Base-by-base conservation (phyloP, 495 filamentous ascomycete genomes). In the Annulohypoxylon stygium region DNA sequence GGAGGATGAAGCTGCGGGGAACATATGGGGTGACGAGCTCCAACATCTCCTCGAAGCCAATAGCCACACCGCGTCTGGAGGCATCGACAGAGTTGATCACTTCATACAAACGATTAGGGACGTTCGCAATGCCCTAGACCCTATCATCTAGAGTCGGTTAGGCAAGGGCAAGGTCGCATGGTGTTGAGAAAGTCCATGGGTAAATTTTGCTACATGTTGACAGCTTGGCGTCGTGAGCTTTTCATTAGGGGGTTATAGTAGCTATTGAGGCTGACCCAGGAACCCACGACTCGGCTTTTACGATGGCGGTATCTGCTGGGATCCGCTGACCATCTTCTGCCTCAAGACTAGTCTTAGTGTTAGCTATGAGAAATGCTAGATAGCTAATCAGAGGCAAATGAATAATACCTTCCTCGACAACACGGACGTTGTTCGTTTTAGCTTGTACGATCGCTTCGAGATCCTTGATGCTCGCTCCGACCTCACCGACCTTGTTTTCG, bases 371-470 rank as follows among this genome's bases (percentile, higher is more conserved):
- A 39, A 53, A 14, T 14, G 23, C 50, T 14, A 47, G 34, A 64
- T 37, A 47, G 43, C 47, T 1, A 55, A n/a, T 16, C 25, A 7
- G 8, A 33, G 18, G 2, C 25, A 34, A 30, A 62, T 3, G 47
- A 39, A 63, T 78, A 88, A 78, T 81, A 93, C 94, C 91, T 81
- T 98, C 95, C 80, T 98, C 96, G 30, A 97, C 91, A 47, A 97
- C 81, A 30, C 92, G 87, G 75, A 97, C 82, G 81, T 95, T 97
- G 58, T 90, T 88, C 57, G 90, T 91, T 84, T 98, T 99, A 43
- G 86, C 88, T 77, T 93, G 88, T 43, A 98, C 88, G 62, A 98
- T 93, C 76, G 88, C 88, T 83, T 98, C 97, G 59, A 99, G 82
- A 65, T 94, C 94, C 70, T 89, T 89, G 71, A 99, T 84, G 79